These are phyloP conservation scores for Heimioporus sp. DNA, from an alignment of 768 basidiomycete species.

Conservation along the genomic window DNA sequence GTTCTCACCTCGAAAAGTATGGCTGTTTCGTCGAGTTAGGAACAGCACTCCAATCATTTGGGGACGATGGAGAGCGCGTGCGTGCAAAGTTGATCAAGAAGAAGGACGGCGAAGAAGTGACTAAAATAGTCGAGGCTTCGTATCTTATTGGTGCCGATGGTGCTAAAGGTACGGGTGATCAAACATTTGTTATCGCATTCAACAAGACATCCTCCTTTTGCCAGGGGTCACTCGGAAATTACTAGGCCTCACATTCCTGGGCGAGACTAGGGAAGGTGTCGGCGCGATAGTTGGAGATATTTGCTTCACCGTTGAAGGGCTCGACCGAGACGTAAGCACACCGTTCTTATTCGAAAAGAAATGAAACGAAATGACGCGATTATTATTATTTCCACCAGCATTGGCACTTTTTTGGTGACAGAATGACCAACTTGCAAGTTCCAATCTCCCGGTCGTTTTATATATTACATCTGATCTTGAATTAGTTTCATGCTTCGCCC, in stretches of 20 bases:
- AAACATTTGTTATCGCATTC: background rate
- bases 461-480: background rate
- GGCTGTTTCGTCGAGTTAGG: slow-evolving; percentile 39
- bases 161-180: slow-evolving; percentile 26
- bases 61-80: slow-evolving; percentile 36
- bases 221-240: slow-evolving; percentile 37
- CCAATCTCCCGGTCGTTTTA: background rate
- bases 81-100: slow-evolving; percentile 33
- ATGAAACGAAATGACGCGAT: background rate
- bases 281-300: slow-evolving; percentile 37
- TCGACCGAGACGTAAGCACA: slow-evolving; percentile 25
- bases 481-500: slow-evolving; percentile 10
- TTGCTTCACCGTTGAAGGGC: slow-evolving; percentile 25
- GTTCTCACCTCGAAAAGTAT: slow-evolving; percentile 18
- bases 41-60: slow-evolving; percentile 43
- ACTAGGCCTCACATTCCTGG: slow-evolving; percentile 41
- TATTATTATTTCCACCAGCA: slow-evolving; percentile 10
- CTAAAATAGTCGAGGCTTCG: slow-evolving; percentile 26
- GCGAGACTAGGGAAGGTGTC: slow-evolving; percentile 34
- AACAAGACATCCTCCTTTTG: background rate
- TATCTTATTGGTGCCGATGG: slow-evolving; percentile 45
- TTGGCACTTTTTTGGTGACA: slow-evolving; percentile 21
- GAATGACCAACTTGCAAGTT: slow-evolving; percentile 4
- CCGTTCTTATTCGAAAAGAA: background rate
- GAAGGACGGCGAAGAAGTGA: slow-evolving; percentile 17